Conservation (phyloP, 768 basidiomycete genomes). For the Mycena belliarum region DNA sequence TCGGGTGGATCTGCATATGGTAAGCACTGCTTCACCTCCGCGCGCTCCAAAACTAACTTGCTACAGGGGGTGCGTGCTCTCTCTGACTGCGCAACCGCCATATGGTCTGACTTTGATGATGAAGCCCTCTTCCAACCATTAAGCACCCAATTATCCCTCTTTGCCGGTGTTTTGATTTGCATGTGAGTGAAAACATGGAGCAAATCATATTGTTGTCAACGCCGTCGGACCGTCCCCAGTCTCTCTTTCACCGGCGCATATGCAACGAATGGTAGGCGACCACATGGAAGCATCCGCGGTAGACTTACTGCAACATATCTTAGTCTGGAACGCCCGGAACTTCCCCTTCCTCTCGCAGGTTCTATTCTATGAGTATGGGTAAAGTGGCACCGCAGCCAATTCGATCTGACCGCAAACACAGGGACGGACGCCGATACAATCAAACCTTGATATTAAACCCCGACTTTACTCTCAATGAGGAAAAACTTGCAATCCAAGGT, state of each 20-base stretch:
- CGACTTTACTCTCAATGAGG: slow-evolving; percentile 47
- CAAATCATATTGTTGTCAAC: slow-evolving; percentile 1
- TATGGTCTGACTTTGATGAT: too few relatives aligned
- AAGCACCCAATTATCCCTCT: slow-evolving; percentile 51
- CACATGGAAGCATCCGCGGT: not conserved
- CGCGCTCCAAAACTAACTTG: too few relatives aligned
- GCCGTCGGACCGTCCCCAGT: slow-evolving; percentile 28
- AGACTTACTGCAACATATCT: not conserved
- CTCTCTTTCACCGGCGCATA: slow-evolving; percentile 47
- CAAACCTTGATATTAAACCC: not conserved
- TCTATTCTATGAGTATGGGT: slow-evolving; percentile 41
- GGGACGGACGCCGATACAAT: not conserved
- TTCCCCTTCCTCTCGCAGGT: slow-evolving; percentile 62
- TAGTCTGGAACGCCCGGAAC: slow-evolving; percentile 53
- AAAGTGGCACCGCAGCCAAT: not conserved
- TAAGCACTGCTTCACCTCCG: too few relatives aligned
- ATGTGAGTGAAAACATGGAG: slow-evolving; percentile 35
- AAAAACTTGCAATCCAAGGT: slow-evolving; percentile 44
- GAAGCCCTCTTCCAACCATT: slow-evolving; percentile 53
- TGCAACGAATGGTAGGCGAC: slow-evolving; percentile 39
- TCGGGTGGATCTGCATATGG: slow-evolving; percentile 47
- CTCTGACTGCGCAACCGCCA: too few relatives aligned
- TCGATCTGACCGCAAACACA: not conserved
- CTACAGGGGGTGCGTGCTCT: too few relatives aligned
- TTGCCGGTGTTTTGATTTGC: slow-evolving; percentile 52